These are phyloP conservation scores for Jaltomata sinuosa DNA, from an alignment of 257 asterid species.

Conservation along the genomic window DNA sequence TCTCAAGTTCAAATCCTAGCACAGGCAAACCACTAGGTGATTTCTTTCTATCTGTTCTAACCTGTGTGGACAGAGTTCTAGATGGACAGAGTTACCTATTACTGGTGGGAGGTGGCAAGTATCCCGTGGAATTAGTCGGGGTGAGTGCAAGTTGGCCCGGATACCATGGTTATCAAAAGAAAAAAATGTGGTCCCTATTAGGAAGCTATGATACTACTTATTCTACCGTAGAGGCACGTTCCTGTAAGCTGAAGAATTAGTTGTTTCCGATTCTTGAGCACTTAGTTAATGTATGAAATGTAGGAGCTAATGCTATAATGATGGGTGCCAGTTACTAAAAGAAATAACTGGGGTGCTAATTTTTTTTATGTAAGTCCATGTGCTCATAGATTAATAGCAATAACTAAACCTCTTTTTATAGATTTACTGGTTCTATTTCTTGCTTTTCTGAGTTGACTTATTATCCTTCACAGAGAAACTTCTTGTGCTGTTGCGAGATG, in stretches of 20 bases:
- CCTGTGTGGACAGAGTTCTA: too few relatives aligned
- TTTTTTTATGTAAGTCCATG: background rate
- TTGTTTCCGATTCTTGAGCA: background rate
- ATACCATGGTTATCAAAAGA: too few relatives aligned
- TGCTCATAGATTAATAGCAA: background rate
- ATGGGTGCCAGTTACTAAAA: background rate
- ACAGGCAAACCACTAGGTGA: too few relatives aligned
- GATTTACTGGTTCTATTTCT: background rate
- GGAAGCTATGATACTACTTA: background rate
- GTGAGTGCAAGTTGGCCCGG: too few relatives aligned
- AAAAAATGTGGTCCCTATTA: too few relatives aligned
- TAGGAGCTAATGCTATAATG: background rate
- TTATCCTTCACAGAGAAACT: slow-evolving; percentile 45
- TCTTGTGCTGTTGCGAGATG: slow-evolving; percentile 70
- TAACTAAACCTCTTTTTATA: background rate
- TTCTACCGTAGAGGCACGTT: background rate
- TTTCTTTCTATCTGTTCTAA: too few relatives aligned
- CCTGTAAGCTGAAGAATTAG: background rate
- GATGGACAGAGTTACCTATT: too few relatives aligned
- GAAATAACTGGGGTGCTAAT: background rate
- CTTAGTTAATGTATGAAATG: background rate
- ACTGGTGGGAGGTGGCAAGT: too few relatives aligned
- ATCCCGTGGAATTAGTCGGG: too few relatives aligned
- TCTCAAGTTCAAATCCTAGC: too few relatives aligned
- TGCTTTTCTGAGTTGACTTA: background rate